phyloP scores from a whole-genome alignment of 176 grass and related monocot species.

The bread wheat (Triticum aestivum) region IWGSC_CS_RefSeq_v2.1 NC_057798.1:205821591-205822090 shows the following conservation, averaged over 20 bases:
- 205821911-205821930: slow-evolving; percentile 72
- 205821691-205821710: slow-evolving; percentile 95
- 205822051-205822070: slow-evolving; percentile 62
- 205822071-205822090: slow-evolving; percentile 68
- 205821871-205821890: slow-evolving; percentile 52
- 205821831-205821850: slow-evolving; percentile 62
- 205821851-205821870: slow-evolving; percentile 66
- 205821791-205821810: slow-evolving; percentile 94
- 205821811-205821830: slow-evolving; percentile 77
- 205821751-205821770: slow-evolving; percentile 61
- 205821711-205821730: slow-evolving; percentile 73
- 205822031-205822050: slow-evolving; percentile 77
- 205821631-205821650: slow-evolving; percentile 68
- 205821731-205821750: slow-evolving; percentile 50
- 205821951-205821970: slow-evolving; percentile 73
- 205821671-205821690: slow-evolving; percentile 55
- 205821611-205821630: slow-evolving; percentile 81
- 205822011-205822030: slow-evolving; percentile 89
- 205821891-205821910: slow-evolving; percentile 76
- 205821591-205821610: slow-evolving; percentile 59
- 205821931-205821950: slow-evolving; percentile 59
- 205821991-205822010: slow-evolving; percentile 78
- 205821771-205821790: slow-evolving; percentile 70
- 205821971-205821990: slow-evolving; percentile 65
- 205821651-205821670: slow-evolving; percentile 44